A percentile compares a stretch with the other conserved stretches of the same genome.
phyloP scores from a whole-genome alignment of 257 asterid genomes.

The Nyctanthes arbortristis region DNA sequence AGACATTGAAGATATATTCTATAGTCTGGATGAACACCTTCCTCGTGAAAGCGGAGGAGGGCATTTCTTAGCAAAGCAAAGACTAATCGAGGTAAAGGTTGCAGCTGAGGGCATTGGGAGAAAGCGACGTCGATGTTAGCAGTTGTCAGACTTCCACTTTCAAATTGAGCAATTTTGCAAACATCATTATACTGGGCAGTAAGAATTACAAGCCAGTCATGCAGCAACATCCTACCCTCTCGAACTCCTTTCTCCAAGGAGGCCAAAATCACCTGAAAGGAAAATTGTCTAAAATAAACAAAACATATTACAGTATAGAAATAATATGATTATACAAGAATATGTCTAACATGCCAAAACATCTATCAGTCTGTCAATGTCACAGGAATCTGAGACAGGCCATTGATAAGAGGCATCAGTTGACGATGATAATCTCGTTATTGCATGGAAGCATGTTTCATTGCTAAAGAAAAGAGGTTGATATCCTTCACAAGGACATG shows the following conservation, averaged over 20 bases:
- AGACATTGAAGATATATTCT: conserved; percentile 96
- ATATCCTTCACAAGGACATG: background rate
- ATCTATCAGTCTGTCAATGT: background rate
- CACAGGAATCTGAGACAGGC: background rate
- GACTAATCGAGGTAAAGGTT: conserved; percentile 82
- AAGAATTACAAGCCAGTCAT: conserved; percentile 97
- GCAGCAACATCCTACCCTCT: conserved; percentile 86
- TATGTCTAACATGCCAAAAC: background rate
- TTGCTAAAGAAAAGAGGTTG: background rate
- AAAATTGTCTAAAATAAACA: conserved; percentile 17
- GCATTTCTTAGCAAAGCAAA: conserved; percentile 92
- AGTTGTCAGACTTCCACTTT: conserved; percentile 54
- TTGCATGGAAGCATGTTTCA: conserved; percentile 7
- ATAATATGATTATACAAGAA: conserved; percentile 3
- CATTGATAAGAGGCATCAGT: background rate
- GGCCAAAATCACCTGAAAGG: conserved; percentile 82
- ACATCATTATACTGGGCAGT: conserved; percentile 90
- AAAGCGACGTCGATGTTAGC: conserved; percentile 75
- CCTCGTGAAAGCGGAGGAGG: conserved; percentile 98
- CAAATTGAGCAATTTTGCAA: conserved; percentile 64
- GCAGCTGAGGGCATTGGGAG: conserved; percentile 96
- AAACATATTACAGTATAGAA: conserved; percentile 13
- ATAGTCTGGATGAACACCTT: conserved; percentile 98
- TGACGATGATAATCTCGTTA: conserved; percentile 1
- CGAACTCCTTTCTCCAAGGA: conserved; percentile 95